These are phyloP conservation scores for Coccinonectria pachysandricola DNA, from an alignment of 2,329 filamentous ascomycete species.

Conservation along the genomic window DNA sequence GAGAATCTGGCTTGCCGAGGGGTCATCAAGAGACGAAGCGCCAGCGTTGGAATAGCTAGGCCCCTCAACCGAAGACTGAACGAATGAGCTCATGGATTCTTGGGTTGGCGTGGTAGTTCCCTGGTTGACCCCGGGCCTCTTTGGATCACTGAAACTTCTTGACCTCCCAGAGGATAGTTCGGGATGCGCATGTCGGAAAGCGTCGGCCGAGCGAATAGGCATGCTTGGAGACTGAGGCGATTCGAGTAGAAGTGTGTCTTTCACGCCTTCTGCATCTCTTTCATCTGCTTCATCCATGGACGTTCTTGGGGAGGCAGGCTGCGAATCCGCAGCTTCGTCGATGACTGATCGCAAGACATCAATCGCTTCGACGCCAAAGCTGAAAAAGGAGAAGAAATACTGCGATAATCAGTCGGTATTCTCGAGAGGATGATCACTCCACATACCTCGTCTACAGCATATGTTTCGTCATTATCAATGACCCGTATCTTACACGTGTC, in stretches of 20 bases:
- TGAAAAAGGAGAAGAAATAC: slow-evolving; percentile 97
- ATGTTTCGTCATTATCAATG: slow-evolving; percentile 88
- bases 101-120: slow-evolving; percentile 26
- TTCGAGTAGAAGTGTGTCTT: no score
- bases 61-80: slow-evolving; percentile 61
- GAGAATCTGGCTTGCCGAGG: slow-evolving; percentile 85
- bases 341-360: slow-evolving; percentile 65
- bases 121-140: slow-evolving; percentile 22
- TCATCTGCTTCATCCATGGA: no score
- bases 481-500: slow-evolving; percentile 91
- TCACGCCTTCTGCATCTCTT: no score
- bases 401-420: slow-evolving; percentile 23
- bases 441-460: slow-evolving; percentile 80
- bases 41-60: slow-evolving; percentile 62
- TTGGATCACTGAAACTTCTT: slow-evolving; percentile 54
- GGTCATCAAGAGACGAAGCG: slow-evolving; percentile 62
- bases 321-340: slow-evolving; percentile 43
- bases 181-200: slow-evolving; percentile 33
- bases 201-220: slow-evolving; percentile 38
- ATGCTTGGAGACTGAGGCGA: slow-evolving; percentile 45
- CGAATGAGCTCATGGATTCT: slow-evolving; percentile 57
- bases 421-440: background rate
- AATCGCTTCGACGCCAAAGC: slow-evolving; percentile 72
- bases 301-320: slow-evolving; percentile 8
- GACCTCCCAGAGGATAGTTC: no score